Evolutionary conservation across 2,329 filamentous ascomycete species (phyloP), one percentile per base, ranked within the genome.

Genomic region (Aspergillus fumigatiaffinis): DNA sequence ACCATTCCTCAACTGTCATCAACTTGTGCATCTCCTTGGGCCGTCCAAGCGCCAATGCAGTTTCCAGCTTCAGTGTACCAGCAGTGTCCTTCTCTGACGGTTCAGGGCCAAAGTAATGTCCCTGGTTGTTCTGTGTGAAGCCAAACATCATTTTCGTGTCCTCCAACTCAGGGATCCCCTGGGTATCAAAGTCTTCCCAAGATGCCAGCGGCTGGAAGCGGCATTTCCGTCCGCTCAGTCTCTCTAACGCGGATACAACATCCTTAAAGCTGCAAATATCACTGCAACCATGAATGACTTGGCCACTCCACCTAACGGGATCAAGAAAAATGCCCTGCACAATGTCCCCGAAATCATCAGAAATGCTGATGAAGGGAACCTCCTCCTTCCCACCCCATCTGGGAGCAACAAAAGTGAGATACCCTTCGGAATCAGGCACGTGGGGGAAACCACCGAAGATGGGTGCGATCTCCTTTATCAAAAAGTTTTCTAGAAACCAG

Each of bases 401-500:
- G 1, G 78, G 77, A 2, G 66, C 55, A 2, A 59, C 56, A 47
- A 78, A 69, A 1, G 76, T 76, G 2, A 77, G 56, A 25, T 66
- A 68, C 3, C 71, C 75, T 14, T 78, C 75, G 0, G 68, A 66
- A 25, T 77, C 72, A 1, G 69, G 55, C 1, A 57, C 50, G 25
- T 66, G 69, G 0, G 77, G 77, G 42, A 79, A 79, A 0, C 78
- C 78, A 4, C 78, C 77, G 26, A 78, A 66, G 0, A 73, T 21
- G 1, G 68, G 66, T 0, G 73, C 72, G 1, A 74, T 23, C 17
- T 77, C 71, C 14, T 68, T 60, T 6, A 61, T 50, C 1, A 76
- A 65, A 59, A 77, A 76, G 54, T 78, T 76, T 53, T 80, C 77
- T 51, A 77, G 63, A 58, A 76, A 80, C 76, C 75, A 79, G 1